Conservation (phyloP, 345 rosid genomes). For the Salix koriyanagi region DNA sequence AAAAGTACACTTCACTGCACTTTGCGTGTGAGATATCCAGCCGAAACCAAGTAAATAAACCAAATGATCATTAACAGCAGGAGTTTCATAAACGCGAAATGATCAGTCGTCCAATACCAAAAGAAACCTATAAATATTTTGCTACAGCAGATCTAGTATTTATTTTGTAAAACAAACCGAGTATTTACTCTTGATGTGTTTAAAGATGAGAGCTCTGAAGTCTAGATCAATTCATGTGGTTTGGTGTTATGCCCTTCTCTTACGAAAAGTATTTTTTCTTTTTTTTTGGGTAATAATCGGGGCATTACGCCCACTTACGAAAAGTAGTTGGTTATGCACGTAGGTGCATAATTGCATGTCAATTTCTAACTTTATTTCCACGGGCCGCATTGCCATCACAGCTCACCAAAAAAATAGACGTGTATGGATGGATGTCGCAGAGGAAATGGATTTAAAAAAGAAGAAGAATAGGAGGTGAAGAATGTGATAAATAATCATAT, state of each 20-base stretch:
- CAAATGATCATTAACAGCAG: too few relatives aligned
- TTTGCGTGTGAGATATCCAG: not conserved
- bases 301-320: too few relatives aligned
- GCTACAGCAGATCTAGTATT: too few relatives aligned
- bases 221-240: not conserved
- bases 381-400: not conserved
- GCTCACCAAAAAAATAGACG: not conserved
- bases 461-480: too few relatives aligned
- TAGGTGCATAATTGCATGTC: not conserved
- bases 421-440: too few relatives aligned
- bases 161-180: too few relatives aligned
- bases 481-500: too few relatives aligned
- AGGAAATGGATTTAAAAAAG: too few relatives aligned
- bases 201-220: not conserved
- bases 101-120: not conserved
- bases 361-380: not conserved
- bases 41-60: too few relatives aligned
- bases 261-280: not conserved
- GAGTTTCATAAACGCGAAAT: not conserved
- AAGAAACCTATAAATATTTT: not conserved
- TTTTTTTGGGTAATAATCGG: too few relatives aligned
- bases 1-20: not conserved
- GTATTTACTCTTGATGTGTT: too few relatives aligned
- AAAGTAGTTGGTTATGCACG: not conserved
- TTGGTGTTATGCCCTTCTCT: not conserved